These are phyloP conservation scores for Noccaea bulbosa DNA, from an alignment of 345 rosid genomes.

Conservation along the genomic window DNA sequence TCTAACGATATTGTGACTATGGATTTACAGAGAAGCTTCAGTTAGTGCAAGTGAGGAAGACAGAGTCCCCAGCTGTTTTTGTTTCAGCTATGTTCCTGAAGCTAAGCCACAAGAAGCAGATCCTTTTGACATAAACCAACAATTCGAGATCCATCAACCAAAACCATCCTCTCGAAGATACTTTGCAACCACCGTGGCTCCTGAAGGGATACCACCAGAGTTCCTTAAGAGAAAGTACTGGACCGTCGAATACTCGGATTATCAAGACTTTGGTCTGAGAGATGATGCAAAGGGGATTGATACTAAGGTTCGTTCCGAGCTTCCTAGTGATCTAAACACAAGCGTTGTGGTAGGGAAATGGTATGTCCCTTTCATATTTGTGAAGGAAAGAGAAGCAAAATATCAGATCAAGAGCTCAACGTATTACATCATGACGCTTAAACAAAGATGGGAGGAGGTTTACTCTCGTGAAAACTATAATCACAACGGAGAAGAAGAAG, in stretches of 20 bases:
- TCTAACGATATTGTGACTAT: not conserved
- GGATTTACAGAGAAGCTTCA: constrained; percentile 53
- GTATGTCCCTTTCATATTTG: constrained; percentile 72
- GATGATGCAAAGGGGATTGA: constrained; percentile 68
- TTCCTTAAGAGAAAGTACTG: constrained; percentile 57
- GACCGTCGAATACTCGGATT: constrained; percentile 39
- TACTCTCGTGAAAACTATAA: constrained; percentile 39
- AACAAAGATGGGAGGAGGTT: constrained; percentile 62
- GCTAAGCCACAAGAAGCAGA: constrained; percentile 44
- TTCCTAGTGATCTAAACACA: constrained; percentile 46
- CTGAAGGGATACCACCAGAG: constrained; percentile 55
- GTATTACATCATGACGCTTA: constrained; percentile 59
- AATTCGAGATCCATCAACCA: constrained; percentile 45
- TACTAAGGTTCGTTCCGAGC: constrained; percentile 42
- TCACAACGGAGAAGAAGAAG: not conserved
- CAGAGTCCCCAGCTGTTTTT: constrained; percentile 45
- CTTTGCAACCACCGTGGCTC: constrained; percentile 51
- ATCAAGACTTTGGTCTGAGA: constrained; percentile 36
- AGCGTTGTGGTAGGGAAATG: constrained; percentile 56
- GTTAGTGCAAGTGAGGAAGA: constrained; percentile 45
- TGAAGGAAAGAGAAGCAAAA: constrained; percentile 49
- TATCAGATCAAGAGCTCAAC: constrained; percentile 51
- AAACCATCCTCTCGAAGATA: not conserved
- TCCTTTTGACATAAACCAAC: constrained; percentile 50
- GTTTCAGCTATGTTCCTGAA: constrained; percentile 42